Percentiles rank a stretch among this genome's conserved stretches.
These are phyloP conservation scores for Schizochytrium sp. DNA, from an alignment of 108 stramenopile species.

Conservation along the genomic window DNA sequence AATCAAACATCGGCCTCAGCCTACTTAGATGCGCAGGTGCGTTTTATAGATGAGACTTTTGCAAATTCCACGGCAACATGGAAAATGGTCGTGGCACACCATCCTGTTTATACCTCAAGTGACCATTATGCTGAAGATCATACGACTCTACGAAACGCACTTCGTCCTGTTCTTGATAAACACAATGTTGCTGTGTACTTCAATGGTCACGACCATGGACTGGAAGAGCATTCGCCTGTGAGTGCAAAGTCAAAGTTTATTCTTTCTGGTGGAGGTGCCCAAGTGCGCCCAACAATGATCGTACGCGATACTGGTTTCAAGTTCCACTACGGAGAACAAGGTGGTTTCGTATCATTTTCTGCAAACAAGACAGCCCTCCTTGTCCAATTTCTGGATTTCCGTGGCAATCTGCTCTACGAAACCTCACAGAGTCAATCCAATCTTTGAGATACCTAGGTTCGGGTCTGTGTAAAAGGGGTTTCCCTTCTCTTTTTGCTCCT, in stretches of 20 bases:
- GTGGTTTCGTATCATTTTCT: conserved; percentile 29
- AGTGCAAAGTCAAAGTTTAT: background rate
- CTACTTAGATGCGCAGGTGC: conserved; percentile 23
- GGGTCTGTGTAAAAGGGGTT: no score
- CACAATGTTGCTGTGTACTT: conserved; percentile 45
- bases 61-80: conserved; percentile 3
- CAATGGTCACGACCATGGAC: conserved; percentile 52
- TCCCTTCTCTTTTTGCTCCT: no score
- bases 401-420: conserved; percentile 16
- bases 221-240: conserved; percentile 5
- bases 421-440: background rate
- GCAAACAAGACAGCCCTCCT: background rate
- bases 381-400: conserved; percentile 19
- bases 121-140: conserved; percentile 52
- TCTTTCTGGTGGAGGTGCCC: conserved; percentile 35
- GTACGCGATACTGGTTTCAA: conserved; percentile 12
- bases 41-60: background rate
- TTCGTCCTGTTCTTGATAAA: conserved; percentile 46
- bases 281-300: conserved; percentile 16
- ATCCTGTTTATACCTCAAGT: conserved; percentile 20
- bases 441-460: no score
- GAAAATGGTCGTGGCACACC: conserved; percentile 50
- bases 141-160: background rate
- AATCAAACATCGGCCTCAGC: background rate
- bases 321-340: background rate